Conservation (phyloP, 1,139 yeast genomes). For the Geotrichum histeridarum region DNA sequence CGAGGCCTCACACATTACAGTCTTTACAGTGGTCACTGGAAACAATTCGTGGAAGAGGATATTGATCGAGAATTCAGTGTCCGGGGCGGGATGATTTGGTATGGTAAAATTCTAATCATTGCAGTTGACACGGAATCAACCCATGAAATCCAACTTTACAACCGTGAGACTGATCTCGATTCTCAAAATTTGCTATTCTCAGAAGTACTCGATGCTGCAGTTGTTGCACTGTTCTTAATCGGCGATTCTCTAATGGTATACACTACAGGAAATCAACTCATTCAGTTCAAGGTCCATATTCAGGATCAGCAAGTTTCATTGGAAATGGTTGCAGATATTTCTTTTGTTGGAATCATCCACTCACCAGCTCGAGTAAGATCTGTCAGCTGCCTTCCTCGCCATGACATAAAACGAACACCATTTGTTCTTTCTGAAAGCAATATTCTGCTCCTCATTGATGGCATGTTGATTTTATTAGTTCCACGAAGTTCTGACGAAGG, state of each 20-base stretch:
- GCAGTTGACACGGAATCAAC: slow-evolving; percentile 35
- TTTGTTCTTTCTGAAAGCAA: slow-evolving; percentile 22
- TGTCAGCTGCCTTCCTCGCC: slow-evolving; percentile 25
- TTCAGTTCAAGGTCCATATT: slow-evolving; percentile 28
- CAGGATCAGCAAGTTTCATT: slow-evolving; percentile 24
- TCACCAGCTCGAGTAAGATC: slow-evolving; percentile 39
- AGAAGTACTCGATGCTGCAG: slow-evolving; percentile 30
- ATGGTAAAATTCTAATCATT: slow-evolving; percentile 37
- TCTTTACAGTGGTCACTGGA: slow-evolving; percentile 41
- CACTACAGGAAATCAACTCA: slow-evolving; percentile 32
- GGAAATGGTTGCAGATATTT: slow-evolving; percentile 31
- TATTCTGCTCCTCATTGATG: slow-evolving; percentile 36
- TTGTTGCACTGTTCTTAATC: slow-evolving; percentile 30
- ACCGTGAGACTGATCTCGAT: slow-evolving; percentile 37
- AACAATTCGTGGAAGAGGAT: slow-evolving; percentile 36
- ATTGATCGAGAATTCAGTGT: slow-evolving; percentile 40
- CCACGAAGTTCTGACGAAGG: slow-evolving; percentile 20
- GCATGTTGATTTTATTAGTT: slow-evolving; percentile 31
- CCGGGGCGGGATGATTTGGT: slow-evolving; percentile 44
- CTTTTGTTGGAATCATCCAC: slow-evolving; percentile 34
- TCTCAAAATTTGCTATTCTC: slow-evolving; percentile 28
- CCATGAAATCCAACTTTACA: slow-evolving; percentile 36
- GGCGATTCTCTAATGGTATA: slow-evolving; percentile 36
- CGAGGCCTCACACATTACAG: slow-evolving; percentile 42
- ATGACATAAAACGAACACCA: slow-evolving; percentile 10